A percentile compares a stretch with the other conserved stretches of the same genome.
phyloP scores from a whole-genome alignment of 164 flowering plant species.

The Protea cynaroides region DNA sequence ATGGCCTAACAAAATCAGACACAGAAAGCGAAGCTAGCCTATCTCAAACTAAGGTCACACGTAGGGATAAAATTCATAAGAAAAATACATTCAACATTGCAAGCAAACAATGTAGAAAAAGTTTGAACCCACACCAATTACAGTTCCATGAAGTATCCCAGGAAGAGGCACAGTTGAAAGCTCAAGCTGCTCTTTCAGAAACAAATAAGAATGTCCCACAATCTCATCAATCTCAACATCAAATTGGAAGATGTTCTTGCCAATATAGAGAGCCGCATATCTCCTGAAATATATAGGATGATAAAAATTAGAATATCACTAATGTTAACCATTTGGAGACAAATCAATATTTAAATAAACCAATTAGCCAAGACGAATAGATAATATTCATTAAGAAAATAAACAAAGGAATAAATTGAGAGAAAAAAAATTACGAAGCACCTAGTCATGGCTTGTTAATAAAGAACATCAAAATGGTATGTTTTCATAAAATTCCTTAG shows the following conservation, averaged over 20 bases:
- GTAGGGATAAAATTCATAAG: neutral
- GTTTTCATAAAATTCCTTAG: too few species aligned
- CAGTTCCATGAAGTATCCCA: conserved; percentile 74
- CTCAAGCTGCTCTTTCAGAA: conserved; percentile 76
- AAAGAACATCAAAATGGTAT: too few species aligned
- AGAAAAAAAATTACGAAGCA: too few species aligned
- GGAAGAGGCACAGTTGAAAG: conserved; percentile 48
- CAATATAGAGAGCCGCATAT: conserved; percentile 55
- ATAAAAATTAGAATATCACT: neutral
- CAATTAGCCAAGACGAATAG: too few species aligned
- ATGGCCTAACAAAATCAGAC: too few species aligned
- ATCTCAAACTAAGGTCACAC: too few species aligned
- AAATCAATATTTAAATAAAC: neutral
- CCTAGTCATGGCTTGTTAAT: too few species aligned
- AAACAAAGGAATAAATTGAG: neutral
- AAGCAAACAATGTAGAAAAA: neutral
- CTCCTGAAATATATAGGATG: conserved; percentile 43
- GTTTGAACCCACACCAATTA: conserved; percentile 46
- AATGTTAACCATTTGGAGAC: neutral
- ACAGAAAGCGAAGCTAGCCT: neutral
- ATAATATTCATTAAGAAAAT: neutral
- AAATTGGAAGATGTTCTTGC: conserved; percentile 40
- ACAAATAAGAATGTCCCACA: conserved; percentile 68
- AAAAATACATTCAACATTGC: neutral
- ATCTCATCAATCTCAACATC: conserved; percentile 67